Evolutionary conservation across 148 eudicot species (phyloP).

Genomic region (Fagopyrum homotropicum): DNA sequence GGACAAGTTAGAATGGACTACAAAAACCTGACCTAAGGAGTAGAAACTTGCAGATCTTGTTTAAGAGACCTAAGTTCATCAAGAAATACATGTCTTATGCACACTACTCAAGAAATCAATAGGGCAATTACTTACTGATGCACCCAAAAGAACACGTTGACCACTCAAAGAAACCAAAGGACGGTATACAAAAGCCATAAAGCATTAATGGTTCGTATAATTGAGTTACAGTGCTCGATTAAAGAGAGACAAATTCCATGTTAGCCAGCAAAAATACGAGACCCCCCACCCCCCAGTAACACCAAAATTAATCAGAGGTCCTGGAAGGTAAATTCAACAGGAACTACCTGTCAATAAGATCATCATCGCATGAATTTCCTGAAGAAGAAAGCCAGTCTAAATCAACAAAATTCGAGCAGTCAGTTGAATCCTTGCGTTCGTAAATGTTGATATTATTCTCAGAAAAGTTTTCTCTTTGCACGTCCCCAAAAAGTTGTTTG

Average conservation of each 20-base stretch:
- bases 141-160: too few relatives aligned
- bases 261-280: too few relatives aligned
- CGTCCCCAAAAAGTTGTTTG: conserved; percentile 54
- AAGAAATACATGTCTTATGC: background rate
- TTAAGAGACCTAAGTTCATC: background rate
- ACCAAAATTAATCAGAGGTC: background rate
- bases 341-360: conserved; percentile 60
- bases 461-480: conserved; percentile 41
- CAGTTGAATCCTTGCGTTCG: conserved; percentile 41
- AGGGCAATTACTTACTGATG: too few relatives aligned
- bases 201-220: too few relatives aligned
- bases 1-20: too few relatives aligned
- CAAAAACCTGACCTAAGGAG: too few relatives aligned
- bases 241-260: too few relatives aligned
- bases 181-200: background rate
- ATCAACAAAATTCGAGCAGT: conserved; percentile 87
- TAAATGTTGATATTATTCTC: conserved; percentile 30
- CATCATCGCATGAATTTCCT: conserved; percentile 79
- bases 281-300: background rate
- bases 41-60: too few relatives aligned
- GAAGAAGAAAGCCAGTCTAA: conserved; percentile 90
- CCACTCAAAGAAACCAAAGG: background rate
- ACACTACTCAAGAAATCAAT: background rate
- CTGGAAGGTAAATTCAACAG: background rate
- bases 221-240: too few relatives aligned